These are phyloP conservation scores for Phialophora macrospora DNA, from an alignment of 2,329 filamentous ascomycete genomes.

Conservation along the genomic window DNA sequence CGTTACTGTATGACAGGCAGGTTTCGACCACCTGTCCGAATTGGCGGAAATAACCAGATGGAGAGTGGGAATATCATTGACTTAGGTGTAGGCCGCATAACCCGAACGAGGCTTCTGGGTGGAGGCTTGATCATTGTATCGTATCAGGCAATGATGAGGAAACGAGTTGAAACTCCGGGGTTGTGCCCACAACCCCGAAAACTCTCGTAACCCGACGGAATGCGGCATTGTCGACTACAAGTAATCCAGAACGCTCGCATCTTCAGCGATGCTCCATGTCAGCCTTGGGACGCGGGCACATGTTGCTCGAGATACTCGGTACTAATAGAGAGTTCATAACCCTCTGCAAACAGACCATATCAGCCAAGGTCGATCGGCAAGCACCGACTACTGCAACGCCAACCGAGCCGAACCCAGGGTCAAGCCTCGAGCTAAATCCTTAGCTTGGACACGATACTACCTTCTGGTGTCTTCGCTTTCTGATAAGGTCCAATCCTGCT, in stretches of 20 bases:
- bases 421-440: neutral
- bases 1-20: neutral
- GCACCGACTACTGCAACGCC: too few species aligned
- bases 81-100: neutral
- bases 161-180: neutral
- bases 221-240: neutral
- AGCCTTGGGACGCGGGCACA: neutral
- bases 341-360: neutral
- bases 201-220: neutral
- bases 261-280: neutral
- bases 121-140: neutral
- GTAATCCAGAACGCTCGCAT: neutral
- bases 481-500: conserved; percentile 1
- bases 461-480: neutral
- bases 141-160: neutral
- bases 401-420: too few species aligned
- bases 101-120: neutral
- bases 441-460: neutral
- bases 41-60: neutral
- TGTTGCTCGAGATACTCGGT: neutral
- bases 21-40: neutral
- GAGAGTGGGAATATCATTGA: neutral
- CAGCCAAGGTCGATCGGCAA: neutral
- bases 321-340: neutral
- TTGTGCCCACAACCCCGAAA: too few species aligned